Conservation (phyloP, 75 land plant genomes). For the Picea glauca region DNA sequence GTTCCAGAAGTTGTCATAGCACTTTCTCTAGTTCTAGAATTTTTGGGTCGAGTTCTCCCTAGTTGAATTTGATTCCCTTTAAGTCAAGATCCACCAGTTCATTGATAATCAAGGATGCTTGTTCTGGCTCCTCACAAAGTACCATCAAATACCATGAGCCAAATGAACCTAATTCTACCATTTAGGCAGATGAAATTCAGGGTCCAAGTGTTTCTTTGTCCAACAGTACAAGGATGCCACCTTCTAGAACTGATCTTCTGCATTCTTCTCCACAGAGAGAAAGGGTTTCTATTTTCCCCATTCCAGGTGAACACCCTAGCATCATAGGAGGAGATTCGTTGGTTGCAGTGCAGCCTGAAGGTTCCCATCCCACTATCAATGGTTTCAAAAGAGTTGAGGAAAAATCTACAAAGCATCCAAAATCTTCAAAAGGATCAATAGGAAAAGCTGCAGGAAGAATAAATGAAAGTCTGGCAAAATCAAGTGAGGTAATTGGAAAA, state of each 20-base stretch:
- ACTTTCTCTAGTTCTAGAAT: not conserved
- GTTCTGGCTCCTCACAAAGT: not conserved
- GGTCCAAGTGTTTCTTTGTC: not conserved
- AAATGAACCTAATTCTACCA: not conserved
- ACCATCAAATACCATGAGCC: not conserved
- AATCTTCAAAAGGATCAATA: not conserved
- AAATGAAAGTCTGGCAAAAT: not conserved
- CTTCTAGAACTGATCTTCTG: not conserved
- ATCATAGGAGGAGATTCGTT: not conserved
- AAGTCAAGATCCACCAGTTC: not conserved
- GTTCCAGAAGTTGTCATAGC: not conserved
- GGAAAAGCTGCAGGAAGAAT: not conserved
- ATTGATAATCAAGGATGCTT: not conserved
- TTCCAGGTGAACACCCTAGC: not conserved
- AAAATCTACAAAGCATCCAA: not conserved
- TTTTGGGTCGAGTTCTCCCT: not conserved
- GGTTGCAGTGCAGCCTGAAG: not conserved
- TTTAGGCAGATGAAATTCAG: not conserved
- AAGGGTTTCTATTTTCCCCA: not conserved
- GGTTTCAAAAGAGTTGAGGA: not conserved
- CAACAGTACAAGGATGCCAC: not conserved
- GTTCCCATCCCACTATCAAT: not conserved
- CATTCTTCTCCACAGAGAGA: not conserved
- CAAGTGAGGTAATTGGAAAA: conserved; percentile 7
- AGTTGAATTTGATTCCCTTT: not conserved